Evolutionary conservation across 2,329 filamentous ascomycete species (phyloP).

Genomic region (Teratosphaeria viscida): DNA sequence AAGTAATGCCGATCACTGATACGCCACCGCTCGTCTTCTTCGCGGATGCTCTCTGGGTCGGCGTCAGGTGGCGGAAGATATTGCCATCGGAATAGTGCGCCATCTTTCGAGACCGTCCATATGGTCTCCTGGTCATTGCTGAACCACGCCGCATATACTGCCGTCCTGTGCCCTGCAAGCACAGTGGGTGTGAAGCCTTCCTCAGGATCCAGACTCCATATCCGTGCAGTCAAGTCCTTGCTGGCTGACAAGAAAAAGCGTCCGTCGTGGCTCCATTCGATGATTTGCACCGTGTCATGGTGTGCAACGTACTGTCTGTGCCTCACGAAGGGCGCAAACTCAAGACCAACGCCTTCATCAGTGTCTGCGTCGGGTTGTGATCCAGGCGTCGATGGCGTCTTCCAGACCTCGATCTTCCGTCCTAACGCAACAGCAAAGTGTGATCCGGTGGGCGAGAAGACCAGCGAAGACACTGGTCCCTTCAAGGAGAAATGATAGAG

Average conservation of each 20-base stretch:
- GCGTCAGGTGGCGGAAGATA: constrained; percentile 52
- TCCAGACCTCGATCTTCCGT: constrained; percentile 87
- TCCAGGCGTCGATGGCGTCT: constrained; percentile 74
- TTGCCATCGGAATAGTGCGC: constrained; percentile 90
- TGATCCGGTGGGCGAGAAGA: constrained; percentile 82
- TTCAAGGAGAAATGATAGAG: constrained; percentile 97
- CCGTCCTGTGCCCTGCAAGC: constrained; percentile 81
- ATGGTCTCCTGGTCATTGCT: constrained; percentile 89
- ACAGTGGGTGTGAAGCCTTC: constrained; percentile 85
- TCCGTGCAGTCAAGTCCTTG: constrained; percentile 81
- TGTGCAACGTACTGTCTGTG: constrained; percentile 81
- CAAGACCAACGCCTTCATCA: constrained; percentile 67
- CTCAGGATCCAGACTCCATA: constrained; percentile 87
- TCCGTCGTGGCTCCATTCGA: constrained; percentile 94
- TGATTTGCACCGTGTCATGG: constrained; percentile 73
- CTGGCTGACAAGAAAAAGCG: constrained; percentile 88
- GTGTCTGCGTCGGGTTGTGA: constrained; percentile 40
- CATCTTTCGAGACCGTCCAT: constrained; percentile 93
- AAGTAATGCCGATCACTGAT: constrained; percentile 90
- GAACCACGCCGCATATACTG: constrained; percentile 92
- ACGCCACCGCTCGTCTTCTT: constrained; percentile 70
- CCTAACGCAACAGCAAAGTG: constrained; percentile 86
- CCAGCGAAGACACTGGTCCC: constrained; percentile 66
- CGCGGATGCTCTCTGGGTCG: constrained; percentile 43
- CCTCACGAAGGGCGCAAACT: constrained; percentile 88